Base-by-base conservation (phyloP, 129 eudicot genomes). In the Deinandra increscens region DNA sequence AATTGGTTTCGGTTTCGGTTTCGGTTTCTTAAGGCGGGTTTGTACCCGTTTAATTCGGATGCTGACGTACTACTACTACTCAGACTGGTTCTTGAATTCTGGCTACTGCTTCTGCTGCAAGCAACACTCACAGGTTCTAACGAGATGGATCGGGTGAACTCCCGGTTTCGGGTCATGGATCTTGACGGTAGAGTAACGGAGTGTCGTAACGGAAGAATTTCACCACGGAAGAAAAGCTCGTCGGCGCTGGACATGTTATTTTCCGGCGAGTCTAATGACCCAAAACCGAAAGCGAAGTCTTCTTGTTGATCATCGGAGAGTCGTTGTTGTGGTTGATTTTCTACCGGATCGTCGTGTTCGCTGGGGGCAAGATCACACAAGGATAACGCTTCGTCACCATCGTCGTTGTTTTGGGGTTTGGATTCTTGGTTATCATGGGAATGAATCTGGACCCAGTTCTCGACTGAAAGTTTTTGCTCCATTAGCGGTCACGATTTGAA, bases 191-290 rank as follows among this genome's bases (percentile, higher is more conserved):
- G 75, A 60, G 83, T 84, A 1, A 92, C 63, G 0, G 97, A 91
- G 70, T 91, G 83, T 22, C 86, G 86, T 31, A 85, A 64, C 0
- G 98, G 98, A 12, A 87, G 80, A 29, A 93, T 83, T 66, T 85
- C 86, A 58, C 97, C 98, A 37, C 73, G 71, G 72, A 73, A 83
- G 66, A 93, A 93, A 9, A 93, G 80, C 39, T 89, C 95, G 49
- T 89, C 98, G 0, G 96, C 98, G 5, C 80, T 75, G 44, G 92
- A 89, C 96, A 92, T 92, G 45, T 83, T 79, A 11, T 79, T 68
- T 45, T 81, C 80, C 41, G 81, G 73, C 19, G 29, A 33, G 3
- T 22, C 60, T n/a, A 61, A 22, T 19, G 19, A 6, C 10, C 19
- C 11, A 9, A 82, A 76, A 29, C 80, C 70, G 80, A 92, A 92